Evolutionary conservation across 805 yeast genomes (phyloP), one percentile per base, ranked within the genome.

Genomic region (Pichia kluyveri): DNA sequence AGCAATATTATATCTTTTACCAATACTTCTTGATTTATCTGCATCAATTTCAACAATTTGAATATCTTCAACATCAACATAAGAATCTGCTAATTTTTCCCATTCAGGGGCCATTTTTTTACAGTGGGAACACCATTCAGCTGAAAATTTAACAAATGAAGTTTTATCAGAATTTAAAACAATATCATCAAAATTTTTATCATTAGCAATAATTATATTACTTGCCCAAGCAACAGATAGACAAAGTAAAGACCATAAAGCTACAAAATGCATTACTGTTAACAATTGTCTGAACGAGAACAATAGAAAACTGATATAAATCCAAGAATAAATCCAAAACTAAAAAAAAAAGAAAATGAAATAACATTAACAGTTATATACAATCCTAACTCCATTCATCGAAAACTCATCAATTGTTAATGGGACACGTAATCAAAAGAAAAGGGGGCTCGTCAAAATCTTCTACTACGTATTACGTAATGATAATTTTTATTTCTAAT

Each of bases 111-210:
- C 70, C 57, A 82, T 59, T 37, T 67, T 69, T 59, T 76, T 76
- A 60, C 89, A 82, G 60, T 82, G 87, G 37, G 79, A 67, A 62
- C 89, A 82, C 89, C 89, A 82, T 46, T 77, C 79, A 10, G 89
- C 86, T 56, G 75, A 81, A 54, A 80, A 82, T 68, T 87, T 85
- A 53, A 87, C 86, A 52, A 88, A 73, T 10, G 90, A 76, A 57
- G 81, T 83, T 71, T 83, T 84, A 34, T 76, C 80, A 7, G 83
- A 75, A 42, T 79, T 75, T 46, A 74, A 65, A 17, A 80, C 83
- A 40, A 77, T 62, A 17, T 72, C 75, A 45, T 78, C 76, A 59
- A 82, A 82, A 52, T 69, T 76, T 36, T 66, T 61, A 51, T 75
- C 79, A 50, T 69, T 70, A 36, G 72, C 74, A 44, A 69, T 70